Conservation (phyloP, 1,284 basidiomycete genomes). For the Irpex sp. region DNA sequence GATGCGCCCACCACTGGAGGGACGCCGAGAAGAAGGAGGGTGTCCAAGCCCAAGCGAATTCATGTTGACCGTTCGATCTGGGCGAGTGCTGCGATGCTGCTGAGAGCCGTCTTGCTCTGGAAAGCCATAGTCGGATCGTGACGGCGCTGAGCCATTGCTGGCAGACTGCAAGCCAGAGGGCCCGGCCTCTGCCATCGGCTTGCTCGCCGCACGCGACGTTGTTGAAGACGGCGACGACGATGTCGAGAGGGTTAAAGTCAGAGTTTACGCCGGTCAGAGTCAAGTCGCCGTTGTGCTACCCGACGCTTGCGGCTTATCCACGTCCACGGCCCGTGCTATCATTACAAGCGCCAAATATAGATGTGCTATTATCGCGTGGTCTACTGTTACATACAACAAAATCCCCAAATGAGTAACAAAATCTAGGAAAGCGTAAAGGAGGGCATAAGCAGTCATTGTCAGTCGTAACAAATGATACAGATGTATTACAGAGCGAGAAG, state of each 20-base stretch:
- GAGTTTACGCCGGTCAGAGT: not conserved
- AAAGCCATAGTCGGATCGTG: constrained; percentile 24
- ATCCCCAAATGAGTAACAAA: not conserved
- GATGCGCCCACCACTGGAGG: constrained; percentile 4
- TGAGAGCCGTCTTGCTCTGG: constrained; percentile 17
- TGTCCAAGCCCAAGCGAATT: constrained; percentile 23
- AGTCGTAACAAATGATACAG: not conserved
- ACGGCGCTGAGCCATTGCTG: constrained; percentile 16
- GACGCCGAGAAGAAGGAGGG: constrained; percentile 19
- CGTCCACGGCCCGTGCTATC: not conserved
- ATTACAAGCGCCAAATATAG: not conserved
- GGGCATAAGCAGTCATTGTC: not conserved
- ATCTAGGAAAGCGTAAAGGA: not conserved
- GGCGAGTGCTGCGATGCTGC: constrained; percentile 3
- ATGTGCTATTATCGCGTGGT: not conserved
- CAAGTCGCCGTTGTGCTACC: not conserved
- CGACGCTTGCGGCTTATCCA: not conserved
- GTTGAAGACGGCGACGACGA: not conserved
- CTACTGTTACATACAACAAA: not conserved
- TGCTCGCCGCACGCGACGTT: constrained; percentile 1
- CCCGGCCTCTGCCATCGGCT: constrained; percentile 27
- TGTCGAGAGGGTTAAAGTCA: not conserved
- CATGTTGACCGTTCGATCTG: constrained; percentile 2
- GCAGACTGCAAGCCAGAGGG: constrained; percentile 16
- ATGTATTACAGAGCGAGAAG: not conserved